Evolutionary conservation across 2,329 filamentous ascomycete species (phyloP).

Genomic region (Harringtonia aguacate): DNA sequence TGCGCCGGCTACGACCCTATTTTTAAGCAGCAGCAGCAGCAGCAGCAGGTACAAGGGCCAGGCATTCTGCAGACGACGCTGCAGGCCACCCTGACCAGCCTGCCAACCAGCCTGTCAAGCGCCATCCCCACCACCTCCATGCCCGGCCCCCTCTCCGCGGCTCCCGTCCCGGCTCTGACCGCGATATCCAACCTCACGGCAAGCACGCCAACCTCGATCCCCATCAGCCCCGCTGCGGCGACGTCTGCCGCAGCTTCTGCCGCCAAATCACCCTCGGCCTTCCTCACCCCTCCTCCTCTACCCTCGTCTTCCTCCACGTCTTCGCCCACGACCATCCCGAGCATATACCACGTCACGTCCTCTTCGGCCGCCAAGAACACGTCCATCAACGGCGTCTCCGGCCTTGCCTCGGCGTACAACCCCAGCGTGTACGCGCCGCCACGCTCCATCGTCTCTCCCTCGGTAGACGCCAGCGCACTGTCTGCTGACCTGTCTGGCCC

Average conservation of each 20-base stretch:
- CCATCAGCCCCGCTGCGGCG: conserved; percentile 1
- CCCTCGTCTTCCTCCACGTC: conserved; percentile 16
- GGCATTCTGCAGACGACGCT: conserved; percentile 2
- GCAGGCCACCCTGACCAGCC: no score
- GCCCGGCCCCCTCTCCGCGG: background rate
- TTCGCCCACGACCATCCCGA: conserved; percentile 14
- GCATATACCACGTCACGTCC: background rate
- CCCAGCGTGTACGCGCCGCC: conserved; percentile 1
- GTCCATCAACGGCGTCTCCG: background rate
- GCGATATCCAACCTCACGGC: background rate
- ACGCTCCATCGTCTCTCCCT: conserved; percentile 1
- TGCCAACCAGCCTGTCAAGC: no score
- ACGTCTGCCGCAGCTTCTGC: background rate
- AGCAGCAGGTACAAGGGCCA: no score
- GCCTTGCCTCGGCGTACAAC: background rate
- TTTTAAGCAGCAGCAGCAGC: conserved; percentile 66
- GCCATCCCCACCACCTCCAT: background rate
- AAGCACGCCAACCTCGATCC: background rate
- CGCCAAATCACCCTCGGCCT: conserved; percentile 1
- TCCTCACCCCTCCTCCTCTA: background rate
- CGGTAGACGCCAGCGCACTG: background rate
- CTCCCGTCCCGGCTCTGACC: background rate
- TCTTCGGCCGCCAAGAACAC: background rate
- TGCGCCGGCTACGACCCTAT: conserved; percentile 81
- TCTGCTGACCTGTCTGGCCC: background rate